Conservation (phyloP, 2,329 filamentous ascomycete genomes). For the Pestalotiopsis sp. region DNA sequence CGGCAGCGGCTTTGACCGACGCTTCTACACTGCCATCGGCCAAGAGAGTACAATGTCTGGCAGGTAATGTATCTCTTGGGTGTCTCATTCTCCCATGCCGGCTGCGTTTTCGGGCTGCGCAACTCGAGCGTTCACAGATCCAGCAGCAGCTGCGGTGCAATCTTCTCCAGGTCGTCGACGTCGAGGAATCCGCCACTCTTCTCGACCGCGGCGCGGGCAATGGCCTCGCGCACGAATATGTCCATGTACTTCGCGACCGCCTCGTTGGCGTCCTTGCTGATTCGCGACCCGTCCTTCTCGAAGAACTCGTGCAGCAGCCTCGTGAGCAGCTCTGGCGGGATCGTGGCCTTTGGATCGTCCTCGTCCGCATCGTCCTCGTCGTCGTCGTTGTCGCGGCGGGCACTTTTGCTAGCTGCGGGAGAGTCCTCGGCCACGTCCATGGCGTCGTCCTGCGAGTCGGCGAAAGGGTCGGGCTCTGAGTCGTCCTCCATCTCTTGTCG, state of each 20-base stretch:
- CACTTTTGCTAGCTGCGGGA: constrained; percentile 20
- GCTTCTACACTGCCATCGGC: too few species aligned
- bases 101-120: background rate
- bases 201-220: constrained; percentile 77
- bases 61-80: too few species aligned
- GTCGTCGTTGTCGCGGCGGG: constrained; percentile 30
- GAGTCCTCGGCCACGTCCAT: constrained; percentile 19
- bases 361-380: constrained; percentile 35
- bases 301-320: constrained; percentile 82
- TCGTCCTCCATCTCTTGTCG: constrained; percentile 4
- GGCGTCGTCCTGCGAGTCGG: constrained; percentile 28
- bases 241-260: constrained; percentile 86
- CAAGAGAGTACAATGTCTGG: too few species aligned
- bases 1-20: too few species aligned
- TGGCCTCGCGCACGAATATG: constrained; percentile 85
- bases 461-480: constrained; percentile 30
- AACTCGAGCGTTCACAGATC: constrained; percentile 65
- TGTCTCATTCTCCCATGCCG: too few species aligned
- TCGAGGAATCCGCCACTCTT: constrained; percentile 73
- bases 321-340: constrained; percentile 76
- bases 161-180: constrained; percentile 88
- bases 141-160: constrained; percentile 81
- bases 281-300: constrained; percentile 68
- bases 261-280: constrained; percentile 76
- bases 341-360: constrained; percentile 47